Base-by-base conservation (phyloP, 2,329 filamentous ascomycete genomes). In the Herpotrichia juniperi region DNA sequence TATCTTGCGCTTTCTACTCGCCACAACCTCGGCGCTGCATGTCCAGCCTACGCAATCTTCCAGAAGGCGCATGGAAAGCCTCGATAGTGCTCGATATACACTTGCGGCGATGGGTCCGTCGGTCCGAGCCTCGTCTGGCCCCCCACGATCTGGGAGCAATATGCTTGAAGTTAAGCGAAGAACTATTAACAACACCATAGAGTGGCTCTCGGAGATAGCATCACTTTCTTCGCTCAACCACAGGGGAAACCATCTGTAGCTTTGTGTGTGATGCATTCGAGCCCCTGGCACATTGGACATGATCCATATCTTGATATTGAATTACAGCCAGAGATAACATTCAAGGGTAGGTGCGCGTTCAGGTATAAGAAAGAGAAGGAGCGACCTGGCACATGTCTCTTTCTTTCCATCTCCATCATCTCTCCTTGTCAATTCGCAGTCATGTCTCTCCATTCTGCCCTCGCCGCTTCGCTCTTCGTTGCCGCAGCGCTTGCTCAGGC, bases 401-500 rank as follows among this genome's bases (percentile, higher is more conserved):
- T 26, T 39, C 21, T 11, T 21, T 26, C 21, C 19, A 21, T 40
- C 28, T 12, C 3, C 16, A 34, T 28, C 26, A 6, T n/a, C 21
- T 21, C 21, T 25, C 19, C n/a, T 3, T 4, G 6, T n/a, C 9
- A 7, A 19, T 22, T 26, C 14, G 3, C 42, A 48, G 30, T 32
- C 54, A 65, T 65, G 62, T 56, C 54, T 46, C 56, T 47, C 19
- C 54, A 46, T 21, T 40, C 57, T 50, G 50, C 58, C 45, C 54
- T 72, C 37, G 44, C 62, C 16, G 53, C 64, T 10, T 56, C 60
- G 16, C 50, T 71, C 19, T 47, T 63, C 50, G 62, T 61, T 34
- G 56, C 59, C 24, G 54, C 58, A 16, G 61, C 58, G 34, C 45
- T 58, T 21, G 70, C 63, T 16, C 72, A 75, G 61, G 62, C 65